Evolutionary conservation across 1,284 basidiomycete genomes (phyloP).

Genomic region (Earliella scabrosa): DNA sequence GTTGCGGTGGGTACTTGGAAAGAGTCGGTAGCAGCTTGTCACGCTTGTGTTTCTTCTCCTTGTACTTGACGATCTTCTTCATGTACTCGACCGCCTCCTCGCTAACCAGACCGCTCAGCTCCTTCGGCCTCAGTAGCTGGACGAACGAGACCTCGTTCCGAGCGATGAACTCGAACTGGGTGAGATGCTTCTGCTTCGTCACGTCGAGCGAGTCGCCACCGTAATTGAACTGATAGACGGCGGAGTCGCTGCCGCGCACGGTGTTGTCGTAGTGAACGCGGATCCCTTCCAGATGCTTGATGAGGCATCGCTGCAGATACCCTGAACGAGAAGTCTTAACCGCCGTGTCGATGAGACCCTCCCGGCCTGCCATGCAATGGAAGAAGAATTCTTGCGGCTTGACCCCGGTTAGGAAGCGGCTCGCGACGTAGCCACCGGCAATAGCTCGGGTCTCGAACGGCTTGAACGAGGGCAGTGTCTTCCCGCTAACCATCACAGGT

Average conservation of each 20-base stretch:
- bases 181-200: slow-evolving; percentile 91
- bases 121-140: slow-evolving; percentile 72
- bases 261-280: slow-evolving; percentile 98
- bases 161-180: slow-evolving; percentile 93
- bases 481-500: slow-evolving; percentile 98
- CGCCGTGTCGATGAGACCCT: slow-evolving; percentile 98
- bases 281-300: slow-evolving; percentile 98
- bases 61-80: slow-evolving; percentile 89
- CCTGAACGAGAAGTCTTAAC: slow-evolving; percentile 99
- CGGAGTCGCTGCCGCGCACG: slow-evolving; percentile 93
- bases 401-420: slow-evolving; percentile 98
- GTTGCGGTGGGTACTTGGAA: slow-evolving; percentile 79
- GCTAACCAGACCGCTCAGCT: slow-evolving; percentile 62
- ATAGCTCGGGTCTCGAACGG: slow-evolving; percentile 97
- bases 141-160: slow-evolving; percentile 86
- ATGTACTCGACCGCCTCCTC: slow-evolving; percentile 78
- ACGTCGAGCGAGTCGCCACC: slow-evolving; percentile 98
- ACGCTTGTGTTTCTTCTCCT: slow-evolving; percentile 55
- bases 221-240: slow-evolving; percentile 96
- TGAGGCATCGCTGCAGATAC: slow-evolving; percentile 96
- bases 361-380: slow-evolving; percentile 99
- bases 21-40: slow-evolving; percentile 75
- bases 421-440: slow-evolving; percentile 99
- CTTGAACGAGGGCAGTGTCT: slow-evolving; percentile 97
- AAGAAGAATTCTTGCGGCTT: slow-evolving; percentile 99